These are phyloP conservation scores for Artemisia argyi DNA, from an alignment of 129 eudicot genomes.

Conservation along the genomic window DNA sequence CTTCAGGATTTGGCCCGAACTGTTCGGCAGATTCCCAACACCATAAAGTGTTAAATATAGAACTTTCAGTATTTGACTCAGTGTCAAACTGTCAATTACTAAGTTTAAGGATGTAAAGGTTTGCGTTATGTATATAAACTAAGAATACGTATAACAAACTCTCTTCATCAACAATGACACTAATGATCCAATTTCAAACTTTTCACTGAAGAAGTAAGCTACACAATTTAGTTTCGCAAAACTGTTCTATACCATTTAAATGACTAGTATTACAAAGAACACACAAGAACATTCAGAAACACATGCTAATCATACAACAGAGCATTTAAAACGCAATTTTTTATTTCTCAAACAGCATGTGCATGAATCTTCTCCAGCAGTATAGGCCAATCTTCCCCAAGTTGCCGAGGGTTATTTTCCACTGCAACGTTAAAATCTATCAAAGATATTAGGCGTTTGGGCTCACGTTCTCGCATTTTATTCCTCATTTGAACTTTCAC, in stretches of 20 bases:
- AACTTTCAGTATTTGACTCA: no score
- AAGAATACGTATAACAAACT: background rate
- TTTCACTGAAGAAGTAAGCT: slow-evolving; percentile 10
- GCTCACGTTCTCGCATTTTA: slow-evolving; percentile 41
- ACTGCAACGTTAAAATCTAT: slow-evolving; percentile 70
- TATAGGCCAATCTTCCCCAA: slow-evolving; percentile 92
- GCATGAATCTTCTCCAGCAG: slow-evolving; percentile 71
- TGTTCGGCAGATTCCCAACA: background rate
- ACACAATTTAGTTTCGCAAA: slow-evolving; percentile 19
- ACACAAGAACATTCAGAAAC: slow-evolving; percentile 38
- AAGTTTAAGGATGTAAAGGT: background rate
- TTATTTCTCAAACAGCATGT: slow-evolving; percentile 42
- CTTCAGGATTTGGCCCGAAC: no score
- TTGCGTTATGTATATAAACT: background rate
- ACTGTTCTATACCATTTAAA: slow-evolving; percentile 29
- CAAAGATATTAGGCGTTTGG: slow-evolving; percentile 45
- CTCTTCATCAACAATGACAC: slow-evolving; percentile 1
- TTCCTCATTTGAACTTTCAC: slow-evolving; percentile 15
- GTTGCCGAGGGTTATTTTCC: slow-evolving; percentile 73
- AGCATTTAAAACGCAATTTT: slow-evolving; percentile 38
- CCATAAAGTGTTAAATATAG: no score
- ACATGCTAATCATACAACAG: slow-evolving; percentile 63
- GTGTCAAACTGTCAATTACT: background rate
- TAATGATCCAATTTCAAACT: slow-evolving; percentile 2
- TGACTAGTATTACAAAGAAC: slow-evolving; percentile 51